Base-by-base conservation (phyloP, 495 filamentous ascomycete genomes). In the Schizothecium vesticola region DNA sequence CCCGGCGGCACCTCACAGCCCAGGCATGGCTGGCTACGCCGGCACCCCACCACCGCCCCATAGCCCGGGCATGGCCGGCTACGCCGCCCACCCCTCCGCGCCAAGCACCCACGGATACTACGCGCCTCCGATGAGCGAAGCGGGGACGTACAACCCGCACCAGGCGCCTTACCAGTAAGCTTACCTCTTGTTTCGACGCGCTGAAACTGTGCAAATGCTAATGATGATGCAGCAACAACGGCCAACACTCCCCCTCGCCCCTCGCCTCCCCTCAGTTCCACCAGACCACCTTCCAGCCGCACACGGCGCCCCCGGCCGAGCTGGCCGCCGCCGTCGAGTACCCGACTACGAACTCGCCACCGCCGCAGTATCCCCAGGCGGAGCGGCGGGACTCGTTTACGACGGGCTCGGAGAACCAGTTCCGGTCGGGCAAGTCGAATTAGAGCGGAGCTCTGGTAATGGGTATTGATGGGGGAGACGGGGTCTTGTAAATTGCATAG, bases 321-420 rank as follows among this genome's bases (percentile, higher is more conserved):
- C 16, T 51, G 43, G 16, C 43, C 1, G 43, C 43, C 16, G 19
- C 43, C 6, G 43, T 51, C 16, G 43, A 51, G 19, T 51, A 51
- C 16, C 43, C 43, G 43, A 51, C 43, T 0, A 51, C 36, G 5
- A 51, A 66, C 31, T 66, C 69, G 28, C 69, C 69, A 28, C 69
- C 69, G n/a, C 71, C 71, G 2, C 63, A 70, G 57, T 75, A 75
- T 29, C 26, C 33, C 23, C 36, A 67, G 43, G 16, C 12, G 0
- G 43, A 51, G 43, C 43, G 43, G 56, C 56, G 63, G 3, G 59
- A 66, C 22, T 70, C 61, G 22, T 70, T 60, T 60, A 51, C 56
- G 3, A 26, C 51, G 2, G 73, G 73, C 3, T 31, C 23, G 12
- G 67, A 71, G 61, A 59, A 43, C 19, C 61, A 62, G 57, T 68